Percentiles rank a stretch among this genome's conserved stretches.
These are phyloP conservation scores for Tricholoma saponaceum DNA, from an alignment of 768 basidiomycete genomes.

Conservation along the genomic window DNA sequence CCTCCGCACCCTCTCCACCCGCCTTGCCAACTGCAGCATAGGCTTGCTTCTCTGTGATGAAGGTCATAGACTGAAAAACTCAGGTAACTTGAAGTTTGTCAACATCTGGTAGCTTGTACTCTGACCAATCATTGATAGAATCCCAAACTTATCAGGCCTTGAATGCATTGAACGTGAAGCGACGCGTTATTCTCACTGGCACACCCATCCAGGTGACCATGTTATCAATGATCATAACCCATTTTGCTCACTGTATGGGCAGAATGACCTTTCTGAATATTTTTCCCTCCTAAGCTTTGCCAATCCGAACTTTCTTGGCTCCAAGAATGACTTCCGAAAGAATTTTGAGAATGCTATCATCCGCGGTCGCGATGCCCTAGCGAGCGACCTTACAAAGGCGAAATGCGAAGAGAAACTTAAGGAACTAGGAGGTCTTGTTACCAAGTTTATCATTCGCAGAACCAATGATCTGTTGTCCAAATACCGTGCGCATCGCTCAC, in stretches of 20 bases:
- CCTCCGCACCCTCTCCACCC: constrained; percentile 70
- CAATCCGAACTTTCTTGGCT: constrained; percentile 85
- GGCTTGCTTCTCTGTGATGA: constrained; percentile 96
- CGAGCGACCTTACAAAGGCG: constrained; percentile 73
- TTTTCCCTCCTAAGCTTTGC: constrained; percentile 92
- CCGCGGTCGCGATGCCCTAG: constrained; percentile 85
- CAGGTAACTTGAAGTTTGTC: constrained; percentile 44
- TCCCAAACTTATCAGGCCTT: constrained; percentile 85
- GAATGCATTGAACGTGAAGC: constrained; percentile 76
- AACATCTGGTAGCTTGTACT: not conserved
- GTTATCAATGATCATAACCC: constrained; percentile 2
- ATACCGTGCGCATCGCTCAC: constrained; percentile 60
- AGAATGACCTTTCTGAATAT: constrained; percentile 94
- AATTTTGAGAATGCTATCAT: constrained; percentile 93
- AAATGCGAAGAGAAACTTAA: constrained; percentile 86
- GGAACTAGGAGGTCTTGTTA: constrained; percentile 82
- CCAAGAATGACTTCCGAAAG: constrained; percentile 88
- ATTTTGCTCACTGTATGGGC: not conserved
- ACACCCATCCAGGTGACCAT: constrained; percentile 79
- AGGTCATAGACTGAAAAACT: constrained; percentile 95
- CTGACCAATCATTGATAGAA: constrained; percentile 39
- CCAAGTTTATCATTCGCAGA: constrained; percentile 91
- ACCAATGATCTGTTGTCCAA: constrained; percentile 95
- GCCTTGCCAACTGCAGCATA: constrained; percentile 77
- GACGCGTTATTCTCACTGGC: constrained; percentile 90